Conservation (phyloP, 805 yeast genomes). For the Novakomyces olei region DNA sequence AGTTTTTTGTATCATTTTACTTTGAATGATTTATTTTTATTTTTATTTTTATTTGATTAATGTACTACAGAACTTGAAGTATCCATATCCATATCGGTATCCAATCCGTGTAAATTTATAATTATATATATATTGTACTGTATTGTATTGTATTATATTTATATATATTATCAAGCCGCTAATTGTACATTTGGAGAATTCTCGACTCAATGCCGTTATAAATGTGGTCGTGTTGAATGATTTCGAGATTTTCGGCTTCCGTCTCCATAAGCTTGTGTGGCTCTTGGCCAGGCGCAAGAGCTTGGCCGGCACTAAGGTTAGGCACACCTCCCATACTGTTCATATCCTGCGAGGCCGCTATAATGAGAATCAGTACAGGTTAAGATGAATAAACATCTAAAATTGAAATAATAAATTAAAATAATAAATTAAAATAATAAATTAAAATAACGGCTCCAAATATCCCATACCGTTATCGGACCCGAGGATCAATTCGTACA, state of each 20-base stretch:
- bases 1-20: too few relatives aligned
- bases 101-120: too few relatives aligned
- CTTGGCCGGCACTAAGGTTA: conserved; percentile 30
- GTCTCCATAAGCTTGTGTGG: conserved; percentile 39
- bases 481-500: conserved; percentile 47
- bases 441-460: background rate
- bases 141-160: too few relatives aligned
- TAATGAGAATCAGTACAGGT: too few relatives aligned
- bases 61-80: too few relatives aligned
- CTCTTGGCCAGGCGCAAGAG: conserved; percentile 23
- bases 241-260: conserved; percentile 54
- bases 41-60: too few relatives aligned
- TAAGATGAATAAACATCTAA: background rate
- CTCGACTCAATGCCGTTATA: conserved; percentile 43
- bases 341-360: conserved; percentile 1
- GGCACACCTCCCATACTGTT: conserved; percentile 18
- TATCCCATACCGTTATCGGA: conserved; percentile 14
- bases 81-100: too few relatives aligned
- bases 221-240: conserved; percentile 33
- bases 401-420: too few relatives aligned
- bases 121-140: background rate
- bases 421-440: too few relatives aligned
- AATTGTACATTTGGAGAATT: conserved; percentile 13
- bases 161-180: too few relatives aligned
- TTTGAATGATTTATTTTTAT: too few relatives aligned